Conservation (phyloP, 345 rosid species). For the Chamaenerion angustifolium region DNA sequence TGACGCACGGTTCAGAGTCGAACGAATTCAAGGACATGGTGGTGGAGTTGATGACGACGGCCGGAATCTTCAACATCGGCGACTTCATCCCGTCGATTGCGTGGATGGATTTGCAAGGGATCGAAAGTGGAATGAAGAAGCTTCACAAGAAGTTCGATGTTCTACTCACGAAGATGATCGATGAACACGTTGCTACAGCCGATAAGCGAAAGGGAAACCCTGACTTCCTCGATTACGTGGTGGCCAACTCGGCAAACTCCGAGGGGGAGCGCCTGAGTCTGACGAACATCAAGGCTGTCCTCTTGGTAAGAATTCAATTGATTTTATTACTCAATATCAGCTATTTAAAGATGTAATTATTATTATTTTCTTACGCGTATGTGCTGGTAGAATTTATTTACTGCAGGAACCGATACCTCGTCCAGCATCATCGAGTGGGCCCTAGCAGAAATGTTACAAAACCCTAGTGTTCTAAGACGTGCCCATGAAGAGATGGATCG, state of each 20-base stretch:
- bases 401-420: too few species aligned
- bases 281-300: constrained; percentile 42
- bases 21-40: constrained; percentile 58
- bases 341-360: too few species aligned
- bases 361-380: too few species aligned
- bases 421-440: neutral
- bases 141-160: constrained; percentile 30
- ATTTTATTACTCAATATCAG: too few species aligned
- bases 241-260: constrained; percentile 19
- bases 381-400: too few species aligned
- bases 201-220: constrained; percentile 22
- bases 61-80: constrained; percentile 16
- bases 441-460: constrained; percentile 32
- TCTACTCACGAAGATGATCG: neutral
- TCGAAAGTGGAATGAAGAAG: constrained; percentile 35
- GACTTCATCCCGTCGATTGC: too few species aligned
- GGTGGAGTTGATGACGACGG: constrained; percentile 45
- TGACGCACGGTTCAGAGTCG: constrained; percentile 29
- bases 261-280: constrained; percentile 20
- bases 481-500: constrained; percentile 45
- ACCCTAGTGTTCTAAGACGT: constrained; percentile 17
- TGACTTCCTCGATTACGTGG: constrained; percentile 29
- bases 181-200: constrained; percentile 27
- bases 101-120: constrained; percentile 18
- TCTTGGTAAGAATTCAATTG: constrained; percentile 19